These are phyloP conservation scores for Pittosporum tobira DNA, from an alignment of 129 eudicot genomes.

Conservation along the genomic window DNA sequence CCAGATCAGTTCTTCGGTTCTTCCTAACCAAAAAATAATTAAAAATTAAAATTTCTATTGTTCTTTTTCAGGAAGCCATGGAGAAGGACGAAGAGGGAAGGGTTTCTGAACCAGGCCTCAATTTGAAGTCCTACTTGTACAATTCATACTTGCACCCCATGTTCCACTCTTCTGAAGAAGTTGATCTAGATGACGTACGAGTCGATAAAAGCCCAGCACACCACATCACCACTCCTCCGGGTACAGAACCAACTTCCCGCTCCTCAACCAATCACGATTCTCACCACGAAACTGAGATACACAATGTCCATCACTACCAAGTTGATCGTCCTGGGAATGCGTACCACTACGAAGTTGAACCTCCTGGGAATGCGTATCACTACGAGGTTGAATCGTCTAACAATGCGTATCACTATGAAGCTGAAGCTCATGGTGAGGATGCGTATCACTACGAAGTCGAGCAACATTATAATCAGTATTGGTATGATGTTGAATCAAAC, in stretches of 20 bases:
- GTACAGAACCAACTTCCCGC: slow-evolving; percentile 26
- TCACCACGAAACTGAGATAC: slow-evolving; percentile 24
- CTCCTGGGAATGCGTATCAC: slow-evolving; percentile 27
- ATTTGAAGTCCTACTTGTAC: slow-evolving; percentile 57
- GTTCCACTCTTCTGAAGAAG: slow-evolving; percentile 73
- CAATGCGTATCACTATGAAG: slow-evolving; percentile 30
- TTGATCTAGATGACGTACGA: slow-evolving; percentile 53
- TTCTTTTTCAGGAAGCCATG: slow-evolving; percentile 72
- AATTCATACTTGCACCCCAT: slow-evolving; percentile 93
- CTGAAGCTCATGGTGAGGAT: slow-evolving; percentile 1
- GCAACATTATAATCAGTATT: slow-evolving; percentile 19
- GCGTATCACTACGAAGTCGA: slow-evolving; percentile 17
- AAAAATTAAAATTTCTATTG: not conserved
- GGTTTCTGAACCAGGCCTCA: slow-evolving; percentile 41
- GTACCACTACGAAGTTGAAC: slow-evolving; percentile 44
- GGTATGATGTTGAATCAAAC: slow-evolving; percentile 30
- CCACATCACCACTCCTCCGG: slow-evolving; percentile 28
- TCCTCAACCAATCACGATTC: slow-evolving; percentile 22
- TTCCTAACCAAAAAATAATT: no score
- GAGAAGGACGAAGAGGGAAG: slow-evolving; percentile 60
- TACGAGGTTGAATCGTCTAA: slow-evolving; percentile 32
- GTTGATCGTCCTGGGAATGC: slow-evolving; percentile 27
- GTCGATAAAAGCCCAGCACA: slow-evolving; percentile 46
- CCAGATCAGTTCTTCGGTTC: no score
- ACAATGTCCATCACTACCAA: slow-evolving; percentile 32